These are phyloP conservation scores for Cladosporium phlei DNA, from an alignment of 2,329 filamentous ascomycete species.

Conservation along the genomic window DNA sequence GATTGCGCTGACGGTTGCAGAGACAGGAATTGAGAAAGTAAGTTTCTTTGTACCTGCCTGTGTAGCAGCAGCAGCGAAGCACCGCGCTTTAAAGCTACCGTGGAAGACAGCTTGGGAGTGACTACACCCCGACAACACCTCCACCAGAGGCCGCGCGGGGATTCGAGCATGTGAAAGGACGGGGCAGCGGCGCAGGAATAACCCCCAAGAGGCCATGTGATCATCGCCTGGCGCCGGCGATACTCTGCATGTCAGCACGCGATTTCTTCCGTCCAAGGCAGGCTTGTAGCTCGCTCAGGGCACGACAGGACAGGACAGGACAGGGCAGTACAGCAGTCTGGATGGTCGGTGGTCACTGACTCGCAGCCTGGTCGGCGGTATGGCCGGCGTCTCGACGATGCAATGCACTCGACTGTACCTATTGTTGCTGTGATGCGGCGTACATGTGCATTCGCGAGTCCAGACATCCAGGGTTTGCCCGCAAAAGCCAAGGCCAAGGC, in stretches of 20 bases:
- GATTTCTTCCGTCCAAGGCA: slow-evolving; percentile 7
- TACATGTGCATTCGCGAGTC: slow-evolving; percentile 6
- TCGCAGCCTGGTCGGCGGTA: slow-evolving; percentile 10
- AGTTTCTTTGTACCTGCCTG: neutral
- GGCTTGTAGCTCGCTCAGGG: no score
- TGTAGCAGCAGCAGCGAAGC: neutral
- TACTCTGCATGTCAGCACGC: slow-evolving; percentile 13
- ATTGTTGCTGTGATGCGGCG: slow-evolving; percentile 5
- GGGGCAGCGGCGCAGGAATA: slow-evolving; percentile 15
- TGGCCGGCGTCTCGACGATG: slow-evolving; percentile 6
- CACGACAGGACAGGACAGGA: no score
- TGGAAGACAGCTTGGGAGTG: neutral
- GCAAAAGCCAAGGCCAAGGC: slow-evolving; percentile 9
- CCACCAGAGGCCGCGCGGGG: slow-evolving; percentile 5
- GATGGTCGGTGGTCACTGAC: no score
- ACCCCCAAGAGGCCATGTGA: slow-evolving; percentile 16
- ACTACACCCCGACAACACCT: neutral
- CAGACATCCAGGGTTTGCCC: slow-evolving; percentile 5
- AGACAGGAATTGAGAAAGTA: neutral
- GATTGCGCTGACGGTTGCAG: slow-evolving; percentile 4
- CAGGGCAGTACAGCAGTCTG: no score
- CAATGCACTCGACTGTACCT: no score
- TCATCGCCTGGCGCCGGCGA: slow-evolving; percentile 13
- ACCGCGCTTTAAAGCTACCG: slow-evolving; percentile 7
- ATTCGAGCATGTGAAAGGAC: slow-evolving; percentile 9